Percentiles rank a stretch among this genome's conserved stretches.
These are phyloP conservation scores for Acanthamoeba triangularis DNA, from an alignment of 208 protist species.

Conservation along the genomic window DNA sequence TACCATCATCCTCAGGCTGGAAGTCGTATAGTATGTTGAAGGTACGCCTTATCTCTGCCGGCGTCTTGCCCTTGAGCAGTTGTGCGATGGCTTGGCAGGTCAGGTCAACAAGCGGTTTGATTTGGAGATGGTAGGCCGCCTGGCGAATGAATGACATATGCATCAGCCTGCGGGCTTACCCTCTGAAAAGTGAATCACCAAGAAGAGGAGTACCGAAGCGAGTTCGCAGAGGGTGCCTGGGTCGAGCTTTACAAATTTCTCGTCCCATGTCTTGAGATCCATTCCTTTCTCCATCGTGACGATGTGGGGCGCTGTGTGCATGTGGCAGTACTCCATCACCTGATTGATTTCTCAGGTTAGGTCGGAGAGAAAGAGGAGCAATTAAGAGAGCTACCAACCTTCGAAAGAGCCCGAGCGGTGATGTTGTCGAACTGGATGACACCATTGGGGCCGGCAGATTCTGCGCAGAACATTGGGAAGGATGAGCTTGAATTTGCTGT, in stretches of 20 bases:
- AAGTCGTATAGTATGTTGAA: slow-evolving; percentile 79
- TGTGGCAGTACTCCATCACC: slow-evolving; percentile 74
- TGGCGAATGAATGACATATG: background rate
- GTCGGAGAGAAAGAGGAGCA: background rate
- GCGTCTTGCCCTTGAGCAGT: slow-evolving; percentile 72
- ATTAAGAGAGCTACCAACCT: background rate
- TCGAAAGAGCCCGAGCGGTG: slow-evolving; percentile 28
- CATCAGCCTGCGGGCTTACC: background rate
- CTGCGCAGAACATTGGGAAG: background rate
- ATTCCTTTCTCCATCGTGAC: slow-evolving; percentile 59
- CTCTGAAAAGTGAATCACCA: no score
- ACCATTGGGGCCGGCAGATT: slow-evolving; percentile 13
- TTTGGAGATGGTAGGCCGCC: slow-evolving; percentile 71
- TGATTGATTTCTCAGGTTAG: background rate
- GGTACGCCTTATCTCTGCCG: slow-evolving; percentile 69
- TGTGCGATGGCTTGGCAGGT: slow-evolving; percentile 76
- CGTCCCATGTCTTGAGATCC: slow-evolving; percentile 73
- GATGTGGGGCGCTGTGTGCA: slow-evolving; percentile 61
- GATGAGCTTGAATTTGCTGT: background rate
- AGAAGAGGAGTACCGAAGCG: slow-evolving; percentile 55
- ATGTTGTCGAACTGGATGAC: slow-evolving; percentile 73
- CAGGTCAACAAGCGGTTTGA: slow-evolving; percentile 73
- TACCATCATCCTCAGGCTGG: slow-evolving; percentile 65
- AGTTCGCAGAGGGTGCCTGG: slow-evolving; percentile 71
- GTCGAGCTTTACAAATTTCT: slow-evolving; percentile 62